A percentile compares a stretch with the other conserved stretches of the same genome.
These are phyloP conservation scores for Diaporthe humulicola DNA, from an alignment of 2,329 filamentous ascomycete genomes.

Conservation along the genomic window DNA sequence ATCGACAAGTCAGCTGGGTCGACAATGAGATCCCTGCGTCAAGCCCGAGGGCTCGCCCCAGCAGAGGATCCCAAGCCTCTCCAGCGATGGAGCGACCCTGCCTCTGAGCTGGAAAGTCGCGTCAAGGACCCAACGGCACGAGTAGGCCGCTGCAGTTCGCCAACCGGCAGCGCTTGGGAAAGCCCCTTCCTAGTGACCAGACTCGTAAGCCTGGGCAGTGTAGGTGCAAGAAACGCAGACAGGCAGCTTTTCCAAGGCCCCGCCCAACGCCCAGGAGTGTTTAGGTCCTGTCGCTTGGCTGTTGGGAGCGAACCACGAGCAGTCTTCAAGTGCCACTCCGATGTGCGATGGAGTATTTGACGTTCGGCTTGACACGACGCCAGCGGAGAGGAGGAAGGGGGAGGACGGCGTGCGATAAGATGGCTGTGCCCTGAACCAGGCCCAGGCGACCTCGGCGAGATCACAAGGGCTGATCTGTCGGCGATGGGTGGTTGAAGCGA, in stretches of 20 bases:
- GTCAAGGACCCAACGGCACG: constrained; percentile 2
- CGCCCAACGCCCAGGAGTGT: constrained; percentile 21
- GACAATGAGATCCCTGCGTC: neutral
- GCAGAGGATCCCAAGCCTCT: constrained; percentile 3
- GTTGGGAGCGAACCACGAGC: constrained; percentile 7
- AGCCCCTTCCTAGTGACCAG: constrained; percentile 24
- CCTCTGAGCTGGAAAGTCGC: neutral
- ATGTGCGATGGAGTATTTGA: constrained; percentile 17
- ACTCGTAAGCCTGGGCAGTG: constrained; percentile 2
- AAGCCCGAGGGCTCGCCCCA: neutral
- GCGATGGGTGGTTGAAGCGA: neutral
- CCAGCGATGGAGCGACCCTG: neutral
- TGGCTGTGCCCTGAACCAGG: neutral
- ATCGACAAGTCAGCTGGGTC: neutral
- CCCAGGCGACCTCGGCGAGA: neutral
- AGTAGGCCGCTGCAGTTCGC: constrained; percentile 2
- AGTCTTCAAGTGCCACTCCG: constrained; percentile 2
- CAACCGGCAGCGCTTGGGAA: constrained; percentile 23
- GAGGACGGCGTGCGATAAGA: neutral
- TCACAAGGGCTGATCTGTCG: neutral
- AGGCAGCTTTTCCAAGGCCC: constrained; percentile 26
- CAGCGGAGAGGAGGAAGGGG: neutral
- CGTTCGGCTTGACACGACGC: constrained; percentile 2
- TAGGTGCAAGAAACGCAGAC: constrained; percentile 23
- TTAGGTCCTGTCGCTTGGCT: neutral